Conservation (phyloP, 768 basidiomycete species). For the Tylopilus balloui region DNA sequence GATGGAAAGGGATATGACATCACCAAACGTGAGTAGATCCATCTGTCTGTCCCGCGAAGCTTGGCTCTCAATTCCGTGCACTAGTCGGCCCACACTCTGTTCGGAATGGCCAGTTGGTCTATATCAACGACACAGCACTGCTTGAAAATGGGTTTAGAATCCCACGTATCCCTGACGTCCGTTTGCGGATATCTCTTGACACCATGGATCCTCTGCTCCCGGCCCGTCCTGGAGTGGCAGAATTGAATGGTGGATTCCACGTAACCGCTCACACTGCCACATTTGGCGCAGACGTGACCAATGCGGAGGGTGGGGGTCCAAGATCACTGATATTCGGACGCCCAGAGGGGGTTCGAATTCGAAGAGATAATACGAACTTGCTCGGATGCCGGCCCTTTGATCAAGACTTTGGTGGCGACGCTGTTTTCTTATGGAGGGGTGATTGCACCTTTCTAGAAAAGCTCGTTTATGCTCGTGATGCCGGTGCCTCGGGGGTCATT, state of each 20-base stretch:
- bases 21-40: conserved; percentile 57
- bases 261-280: conserved; percentile 59
- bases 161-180: conserved; percentile 38
- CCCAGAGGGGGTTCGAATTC: conserved; percentile 51
- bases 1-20: conserved; percentile 87
- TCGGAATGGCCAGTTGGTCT: conserved; percentile 74
- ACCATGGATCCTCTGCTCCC: conserved; percentile 45
- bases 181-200: conserved; percentile 56
- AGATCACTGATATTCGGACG: conserved; percentile 43
- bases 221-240: conserved; percentile 36
- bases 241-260: conserved; percentile 42
- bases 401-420: conserved; percentile 43
- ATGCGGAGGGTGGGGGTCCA: conserved; percentile 18
- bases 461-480: conserved; percentile 58
- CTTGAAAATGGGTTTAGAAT: conserved; percentile 27
- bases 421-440: conserved; percentile 68
- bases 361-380: conserved; percentile 47
- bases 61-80: conserved; percentile 4
- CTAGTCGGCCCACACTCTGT: conserved; percentile 81
- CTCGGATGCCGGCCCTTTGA: conserved; percentile 59
- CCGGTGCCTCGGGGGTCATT: conserved; percentile 74
- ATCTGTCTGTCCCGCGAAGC: background rate
- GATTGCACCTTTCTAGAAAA: conserved; percentile 89
- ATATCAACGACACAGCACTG: conserved; percentile 65
- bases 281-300: conserved; percentile 64